Evolutionary conservation across 169 alveolate genomes (phyloP), one percentile per base, ranked within the genome.

Genomic region (Cryptosporidium muris): DNA sequence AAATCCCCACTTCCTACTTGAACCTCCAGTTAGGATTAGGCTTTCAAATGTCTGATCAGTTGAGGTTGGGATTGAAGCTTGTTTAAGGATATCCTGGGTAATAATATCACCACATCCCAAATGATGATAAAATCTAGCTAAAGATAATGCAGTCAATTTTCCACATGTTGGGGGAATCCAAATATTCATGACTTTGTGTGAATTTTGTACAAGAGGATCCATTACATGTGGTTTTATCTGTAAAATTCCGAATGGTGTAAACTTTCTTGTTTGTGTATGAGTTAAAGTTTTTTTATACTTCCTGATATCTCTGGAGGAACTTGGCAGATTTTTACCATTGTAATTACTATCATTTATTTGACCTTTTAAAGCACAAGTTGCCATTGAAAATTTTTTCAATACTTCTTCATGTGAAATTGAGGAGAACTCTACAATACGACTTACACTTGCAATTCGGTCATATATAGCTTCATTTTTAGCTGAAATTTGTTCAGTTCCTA

Each of bases 91-190:
- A 9, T 63, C 0, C 6, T 81, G 34, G 25, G 81, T 9, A 7
- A 81, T 53, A 36, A 81, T 52, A 0, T 52, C 80, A 2, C 89
- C 89, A 34, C 11, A 51, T 47, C 54, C 47, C 43, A 81, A 42
- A 48, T 54, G 80, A 34, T 14, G 42, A 25, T 88, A 89, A 54
- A 89, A 82, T 65, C 80, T 89, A 36, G 90, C 81, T 56, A 89
- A 62, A 34, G 92, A 90, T 3, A 58, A 81, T 11, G 92, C 82
- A 5, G 90, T 89, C 58, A 42, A 82, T 63, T 89, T 81, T 5
- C 92, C 92, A 80, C 80, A 82, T 25, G 88, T 65, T 6, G 92
- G 89, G 37, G 92, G 92, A 6, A 89, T 82, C 88, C 66, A 89
- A 60, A 80, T 89, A 53, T 80, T 88, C 5, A 89, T 64, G n/a